Percentiles rank a stretch among this genome's conserved stretches.
These are phyloP conservation scores for Jamesozyma gamospora DNA, from an alignment of 805 yeast species.

Conservation along the genomic window DNA sequence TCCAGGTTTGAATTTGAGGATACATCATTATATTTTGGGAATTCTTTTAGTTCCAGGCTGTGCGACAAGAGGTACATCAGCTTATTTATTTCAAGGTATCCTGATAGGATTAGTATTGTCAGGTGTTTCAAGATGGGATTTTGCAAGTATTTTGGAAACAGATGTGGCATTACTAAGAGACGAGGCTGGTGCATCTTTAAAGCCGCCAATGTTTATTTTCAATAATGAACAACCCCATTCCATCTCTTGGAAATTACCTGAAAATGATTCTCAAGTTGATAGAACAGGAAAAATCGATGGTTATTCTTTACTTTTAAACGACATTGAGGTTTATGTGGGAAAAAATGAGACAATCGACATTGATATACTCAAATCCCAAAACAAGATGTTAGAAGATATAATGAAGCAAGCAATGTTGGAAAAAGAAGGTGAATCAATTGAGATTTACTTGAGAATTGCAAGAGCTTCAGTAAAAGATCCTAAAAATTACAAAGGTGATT, in stretches of 20 bases:
- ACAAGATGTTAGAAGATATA: constrained; percentile 24
- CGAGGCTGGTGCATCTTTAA: constrained; percentile 47
- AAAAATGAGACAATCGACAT: constrained; percentile 36
- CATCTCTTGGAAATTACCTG: constrained; percentile 23
- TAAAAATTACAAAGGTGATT: constrained; percentile 43
- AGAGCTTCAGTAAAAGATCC: constrained; percentile 34
- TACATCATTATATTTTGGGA: constrained; percentile 78
- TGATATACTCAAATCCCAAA: constrained; percentile 25
- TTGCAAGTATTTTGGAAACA: constrained; percentile 82
- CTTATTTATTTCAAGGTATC: constrained; percentile 73
- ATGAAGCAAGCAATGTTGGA: constrained; percentile 28
- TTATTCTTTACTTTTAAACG: constrained; percentile 63
- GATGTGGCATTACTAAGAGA: constrained; percentile 54
- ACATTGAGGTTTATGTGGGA: constrained; percentile 66
- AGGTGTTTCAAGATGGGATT: constrained; percentile 89
- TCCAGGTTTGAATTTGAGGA: constrained; percentile 63
- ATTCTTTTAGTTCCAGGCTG: constrained; percentile 77
- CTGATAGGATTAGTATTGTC: constrained; percentile 70
- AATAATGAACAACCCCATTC: constrained; percentile 10
- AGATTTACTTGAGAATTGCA: constrained; percentile 49
- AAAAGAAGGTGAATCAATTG: constrained; percentile 14
- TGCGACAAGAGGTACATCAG: constrained; percentile 58
- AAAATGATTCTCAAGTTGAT: constrained; percentile 10
- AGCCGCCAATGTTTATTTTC: constrained; percentile 41
- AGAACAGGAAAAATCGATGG: constrained; percentile 34